phyloP scores from a whole-genome alignment of 2,329 filamentous ascomycete genomes.

The Epichloe bromicola region DNA sequence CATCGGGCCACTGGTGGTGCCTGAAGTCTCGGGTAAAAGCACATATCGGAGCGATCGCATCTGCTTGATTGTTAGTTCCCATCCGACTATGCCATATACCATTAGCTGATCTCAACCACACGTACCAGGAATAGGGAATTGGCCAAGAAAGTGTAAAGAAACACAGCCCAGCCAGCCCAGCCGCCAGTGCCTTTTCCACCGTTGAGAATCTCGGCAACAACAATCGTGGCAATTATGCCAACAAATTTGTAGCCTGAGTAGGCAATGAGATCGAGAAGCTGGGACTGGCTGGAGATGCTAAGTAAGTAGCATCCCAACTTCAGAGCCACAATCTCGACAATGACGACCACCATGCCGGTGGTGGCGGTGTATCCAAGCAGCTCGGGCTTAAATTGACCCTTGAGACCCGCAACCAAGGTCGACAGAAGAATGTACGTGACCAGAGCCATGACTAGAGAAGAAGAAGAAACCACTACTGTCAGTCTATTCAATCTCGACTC shows the following conservation, averaged over 20 bases:
- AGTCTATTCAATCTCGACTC: conserved; percentile 7
- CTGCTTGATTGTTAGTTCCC: conserved; percentile 27
- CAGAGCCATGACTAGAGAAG: conserved; percentile 65
- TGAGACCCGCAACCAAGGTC: conserved; percentile 76
- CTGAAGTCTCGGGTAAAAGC: conserved; percentile 69
- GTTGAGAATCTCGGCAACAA: conserved; percentile 64
- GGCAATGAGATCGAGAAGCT: conserved; percentile 84
- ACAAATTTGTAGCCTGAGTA: conserved; percentile 99
- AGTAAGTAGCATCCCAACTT: conserved; percentile 90
- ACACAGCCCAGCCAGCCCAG: conserved; percentile 80
- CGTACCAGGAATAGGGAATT: conserved; percentile 90
- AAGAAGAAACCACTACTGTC: conserved; percentile 5
- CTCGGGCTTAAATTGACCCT: conserved; percentile 88
- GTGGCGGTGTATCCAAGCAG: conserved; percentile 82
- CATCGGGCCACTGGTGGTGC: conserved; percentile 51
- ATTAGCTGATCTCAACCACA: conserved; percentile 6
- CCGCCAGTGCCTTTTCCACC: conserved; percentile 71
- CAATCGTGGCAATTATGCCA: conserved; percentile 81
- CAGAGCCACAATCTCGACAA: conserved; percentile 78
- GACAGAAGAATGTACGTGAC: conserved; percentile 95
- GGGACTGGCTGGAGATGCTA: conserved; percentile 85
- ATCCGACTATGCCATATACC: too few relatives aligned
- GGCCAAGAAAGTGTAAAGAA: conserved; percentile 81
- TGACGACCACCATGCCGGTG: conserved; percentile 67
- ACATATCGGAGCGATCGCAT: conserved; percentile 94